Conservation (phyloP, 2,329 filamentous ascomycete genomes). For the Taxawa tesnikishii region DNA sequence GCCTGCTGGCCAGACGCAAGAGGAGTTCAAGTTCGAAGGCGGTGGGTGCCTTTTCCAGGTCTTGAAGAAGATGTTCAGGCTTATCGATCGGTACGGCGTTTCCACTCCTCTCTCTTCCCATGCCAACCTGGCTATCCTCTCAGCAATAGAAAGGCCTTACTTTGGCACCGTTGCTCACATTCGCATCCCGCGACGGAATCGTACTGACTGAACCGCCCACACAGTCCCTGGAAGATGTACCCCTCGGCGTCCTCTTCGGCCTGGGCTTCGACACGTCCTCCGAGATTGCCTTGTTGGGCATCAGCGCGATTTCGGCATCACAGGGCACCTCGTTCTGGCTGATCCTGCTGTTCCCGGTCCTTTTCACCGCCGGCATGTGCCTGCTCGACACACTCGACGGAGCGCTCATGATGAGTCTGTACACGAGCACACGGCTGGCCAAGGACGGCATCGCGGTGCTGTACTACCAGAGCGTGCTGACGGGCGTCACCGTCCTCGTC, state of each 20-base stretch:
- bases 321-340: slow-evolving; percentile 86
- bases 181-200: too few species aligned
- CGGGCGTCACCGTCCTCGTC: slow-evolving; percentile 69
- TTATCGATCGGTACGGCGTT: slow-evolving; percentile 41
- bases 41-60: slow-evolving; percentile 62
- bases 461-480: slow-evolving; percentile 87
- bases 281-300: slow-evolving; percentile 83
- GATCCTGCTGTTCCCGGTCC: slow-evolving; percentile 77
- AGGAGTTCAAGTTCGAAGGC: slow-evolving; percentile 58
- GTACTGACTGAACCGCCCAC: neutral
- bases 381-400: slow-evolving; percentile 86
- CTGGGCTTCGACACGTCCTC: slow-evolving; percentile 92
- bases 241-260: slow-evolving; percentile 72
- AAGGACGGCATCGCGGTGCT: slow-evolving; percentile 78
- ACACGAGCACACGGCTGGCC: slow-evolving; percentile 67
- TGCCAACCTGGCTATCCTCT: too few species aligned
- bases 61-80: slow-evolving; percentile 62
- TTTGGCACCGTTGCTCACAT: too few species aligned
- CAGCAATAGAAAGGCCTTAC: too few species aligned
- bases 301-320: slow-evolving; percentile 75
- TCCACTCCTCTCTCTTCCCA: neutral
- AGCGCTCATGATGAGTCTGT: slow-evolving; percentile 88
- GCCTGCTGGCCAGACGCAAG: slow-evolving; percentile 21
- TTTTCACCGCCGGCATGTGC: slow-evolving; percentile 95
- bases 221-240: slow-evolving; percentile 86